A percentile compares a stretch with the other conserved stretches of the same genome.
These are phyloP conservation scores for Arthrobotrys entomopaga DNA, from an alignment of 2,329 filamentous ascomycete species.

Conservation along the genomic window DNA sequence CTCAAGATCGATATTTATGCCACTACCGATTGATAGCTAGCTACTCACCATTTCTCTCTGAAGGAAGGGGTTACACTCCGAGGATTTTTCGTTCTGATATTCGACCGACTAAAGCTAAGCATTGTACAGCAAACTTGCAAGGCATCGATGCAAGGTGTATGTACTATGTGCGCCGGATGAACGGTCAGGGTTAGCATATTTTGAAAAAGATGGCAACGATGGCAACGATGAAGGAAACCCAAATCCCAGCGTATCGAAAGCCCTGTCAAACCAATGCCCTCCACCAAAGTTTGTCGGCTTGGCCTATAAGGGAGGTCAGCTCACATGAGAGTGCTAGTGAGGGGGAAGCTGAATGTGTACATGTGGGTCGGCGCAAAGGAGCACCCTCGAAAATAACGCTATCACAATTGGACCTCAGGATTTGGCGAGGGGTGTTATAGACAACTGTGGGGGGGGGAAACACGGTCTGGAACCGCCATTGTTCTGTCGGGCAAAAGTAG, in stretches of 20 bases:
- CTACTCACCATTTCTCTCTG: conserved; percentile 16
- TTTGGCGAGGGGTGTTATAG: neutral
- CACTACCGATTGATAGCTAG: conserved; percentile 22
- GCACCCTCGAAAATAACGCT: conserved; percentile 20
- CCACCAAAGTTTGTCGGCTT: conserved; percentile 12
- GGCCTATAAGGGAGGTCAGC: conserved; percentile 7
- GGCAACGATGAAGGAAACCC: conserved; percentile 12
- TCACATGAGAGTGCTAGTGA: conserved; percentile 23
- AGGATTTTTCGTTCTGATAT: conserved; percentile 18
- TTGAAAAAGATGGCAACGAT: neutral
- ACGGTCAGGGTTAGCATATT: conserved; percentile 31
- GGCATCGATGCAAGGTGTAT: conserved; percentile 51
- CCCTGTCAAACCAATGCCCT: conserved; percentile 6
- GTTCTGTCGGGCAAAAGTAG: conserved; percentile 22
- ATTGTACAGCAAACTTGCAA: conserved; percentile 36
- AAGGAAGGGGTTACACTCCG: conserved; percentile 13
- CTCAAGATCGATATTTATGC: conserved; percentile 55
- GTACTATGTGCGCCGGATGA: conserved; percentile 19
- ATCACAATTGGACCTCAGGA: conserved; percentile 23
- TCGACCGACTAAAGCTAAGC: conserved; percentile 36
- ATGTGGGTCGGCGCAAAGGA: conserved; percentile 20
- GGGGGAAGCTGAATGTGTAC: neutral
- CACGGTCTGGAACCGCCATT: conserved; percentile 41
- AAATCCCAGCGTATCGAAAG: conserved; percentile 25
- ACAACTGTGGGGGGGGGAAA: neutral